Evolutionary conservation across 192 early-diverging fungal genomes (phyloP).

Genomic region (Entomortierella beljakovae): DNA sequence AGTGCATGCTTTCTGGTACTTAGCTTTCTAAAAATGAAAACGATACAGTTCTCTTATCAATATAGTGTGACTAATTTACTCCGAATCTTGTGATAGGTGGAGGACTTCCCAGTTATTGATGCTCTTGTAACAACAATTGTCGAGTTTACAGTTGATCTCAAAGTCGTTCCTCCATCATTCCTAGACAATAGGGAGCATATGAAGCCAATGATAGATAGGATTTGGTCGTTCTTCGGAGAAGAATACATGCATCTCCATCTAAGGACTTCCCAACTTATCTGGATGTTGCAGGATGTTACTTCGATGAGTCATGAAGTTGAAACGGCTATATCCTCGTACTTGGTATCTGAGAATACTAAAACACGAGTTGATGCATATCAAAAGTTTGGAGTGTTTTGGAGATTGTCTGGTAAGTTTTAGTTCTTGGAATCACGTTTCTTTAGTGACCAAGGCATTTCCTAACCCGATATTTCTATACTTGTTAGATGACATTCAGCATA

Average conservation of each 20-base stretch:
- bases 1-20: constrained; percentile 24
- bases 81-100: constrained; percentile 14
- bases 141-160: constrained; percentile 48
- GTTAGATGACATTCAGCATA: constrained; percentile 52
- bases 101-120: constrained; percentile 62
- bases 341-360: constrained; percentile 53
- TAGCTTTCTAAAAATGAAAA: not conserved
- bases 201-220: constrained; percentile 59
- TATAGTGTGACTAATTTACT: not conserved
- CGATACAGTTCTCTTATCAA: not conserved
- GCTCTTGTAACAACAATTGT: constrained; percentile 60
- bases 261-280: constrained; percentile 74
- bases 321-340: constrained; percentile 64
- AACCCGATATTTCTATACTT: too few relatives aligned
- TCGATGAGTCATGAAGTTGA: constrained; percentile 69
- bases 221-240: constrained; percentile 78
- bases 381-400: constrained; percentile 80
- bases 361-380: constrained; percentile 60
- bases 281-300: constrained; percentile 66
- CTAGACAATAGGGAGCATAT: constrained; percentile 53
- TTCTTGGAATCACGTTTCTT: not conserved
- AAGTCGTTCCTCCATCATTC: constrained; percentile 39
- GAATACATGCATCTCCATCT: constrained; percentile 66
- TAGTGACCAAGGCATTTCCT: too few relatives aligned
- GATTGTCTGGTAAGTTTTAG: constrained; percentile 58